Conservation (phyloP, 495 filamentous ascomycete genomes). For the Daldinia vernicosa region DNA sequence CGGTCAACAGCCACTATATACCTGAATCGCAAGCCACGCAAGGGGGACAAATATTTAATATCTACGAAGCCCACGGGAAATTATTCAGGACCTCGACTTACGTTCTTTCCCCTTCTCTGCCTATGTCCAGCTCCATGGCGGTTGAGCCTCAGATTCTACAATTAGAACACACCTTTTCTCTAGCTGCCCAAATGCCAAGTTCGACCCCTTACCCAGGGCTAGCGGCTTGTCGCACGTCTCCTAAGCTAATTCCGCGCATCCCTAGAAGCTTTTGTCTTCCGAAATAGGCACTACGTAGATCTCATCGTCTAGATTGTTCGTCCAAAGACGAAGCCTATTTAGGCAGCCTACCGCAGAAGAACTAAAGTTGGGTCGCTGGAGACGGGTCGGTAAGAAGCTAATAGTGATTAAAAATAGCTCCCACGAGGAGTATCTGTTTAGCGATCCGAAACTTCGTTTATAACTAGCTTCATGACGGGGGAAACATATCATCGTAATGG, state of each 20-base stretch:
- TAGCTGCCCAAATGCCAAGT: neutral
- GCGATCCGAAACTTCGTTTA: neutral
- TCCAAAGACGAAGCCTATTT: neutral
- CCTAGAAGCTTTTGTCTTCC: neutral
- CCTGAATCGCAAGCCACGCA: neutral
- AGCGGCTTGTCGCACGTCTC: neutral
- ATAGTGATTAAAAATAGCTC: neutral
- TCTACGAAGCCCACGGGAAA: neutral
- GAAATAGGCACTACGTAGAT: neutral
- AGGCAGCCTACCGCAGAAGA: neutral
- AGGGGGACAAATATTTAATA: neutral
- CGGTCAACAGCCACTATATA: conserved; percentile 1
- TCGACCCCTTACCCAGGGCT: neutral
- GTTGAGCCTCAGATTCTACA: conserved; percentile 14
- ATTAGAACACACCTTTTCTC: conserved; percentile 5
- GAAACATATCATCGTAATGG: neutral
- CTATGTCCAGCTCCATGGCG: neutral
- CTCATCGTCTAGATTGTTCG: neutral
- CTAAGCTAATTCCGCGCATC: neutral
- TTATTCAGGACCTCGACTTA: conserved; percentile 4
- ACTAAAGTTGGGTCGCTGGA: neutral
- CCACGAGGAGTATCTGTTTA: neutral
- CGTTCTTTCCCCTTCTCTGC: neutral
- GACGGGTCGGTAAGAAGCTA: neutral
- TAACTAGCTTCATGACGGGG: neutral